Evolutionary conservation across 2,329 filamentous ascomycete species (phyloP).

Genomic region (Diaporthe sp.): DNA sequence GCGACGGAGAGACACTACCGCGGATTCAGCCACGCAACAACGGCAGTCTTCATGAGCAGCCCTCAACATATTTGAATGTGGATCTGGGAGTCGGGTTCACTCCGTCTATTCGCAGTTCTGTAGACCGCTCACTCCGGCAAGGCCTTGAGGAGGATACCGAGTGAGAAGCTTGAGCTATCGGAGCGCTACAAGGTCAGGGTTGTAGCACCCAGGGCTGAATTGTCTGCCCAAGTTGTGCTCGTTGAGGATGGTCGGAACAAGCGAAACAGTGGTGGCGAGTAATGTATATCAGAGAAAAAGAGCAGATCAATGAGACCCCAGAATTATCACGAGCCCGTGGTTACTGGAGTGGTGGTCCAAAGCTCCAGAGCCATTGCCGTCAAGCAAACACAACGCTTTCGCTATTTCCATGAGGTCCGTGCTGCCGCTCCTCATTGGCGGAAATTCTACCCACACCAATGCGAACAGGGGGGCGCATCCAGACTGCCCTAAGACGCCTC

Average conservation of each 20-base stretch:
- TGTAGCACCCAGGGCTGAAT: not conserved
- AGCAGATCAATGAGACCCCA: no score
- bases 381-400: no score
- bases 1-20: not conserved
- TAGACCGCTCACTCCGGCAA: not conserved
- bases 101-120: not conserved
- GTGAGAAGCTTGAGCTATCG: not conserved
- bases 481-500: not conserved
- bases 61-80: not conserved
- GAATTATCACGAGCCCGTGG: no score
- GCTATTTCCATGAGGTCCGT: no score
- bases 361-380: not conserved
- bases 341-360: not conserved
- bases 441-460: not conserved
- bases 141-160: not conserved
- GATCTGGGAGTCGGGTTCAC: not conserved
- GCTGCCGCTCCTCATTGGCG: conserved; percentile 12
- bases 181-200: not conserved
- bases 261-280: no score
- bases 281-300: no score
- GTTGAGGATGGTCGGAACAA: no score
- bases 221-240: no score
- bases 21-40: not conserved
- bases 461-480: not conserved
- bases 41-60: not conserved